Conservation (phyloP, 495 filamentous ascomycete genomes). For the Neurospora tetrasperma region DNA sequence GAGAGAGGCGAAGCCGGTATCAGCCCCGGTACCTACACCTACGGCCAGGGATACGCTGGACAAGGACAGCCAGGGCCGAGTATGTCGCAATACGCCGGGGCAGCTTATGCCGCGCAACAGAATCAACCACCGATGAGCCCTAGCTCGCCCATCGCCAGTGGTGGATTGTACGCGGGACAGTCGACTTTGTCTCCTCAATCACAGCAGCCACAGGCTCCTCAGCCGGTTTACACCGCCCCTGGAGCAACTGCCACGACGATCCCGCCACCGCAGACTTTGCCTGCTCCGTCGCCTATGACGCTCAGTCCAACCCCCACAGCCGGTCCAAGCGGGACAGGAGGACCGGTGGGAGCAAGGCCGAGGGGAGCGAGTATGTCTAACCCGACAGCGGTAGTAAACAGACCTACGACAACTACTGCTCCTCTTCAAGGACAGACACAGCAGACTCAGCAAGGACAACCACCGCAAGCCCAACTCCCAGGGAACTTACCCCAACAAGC, state of each 20-base stretch:
- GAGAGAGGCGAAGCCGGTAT: constrained; percentile 19
- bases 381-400: not conserved
- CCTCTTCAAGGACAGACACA: not conserved
- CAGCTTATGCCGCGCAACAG: constrained; percentile 11
- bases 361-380: constrained; percentile 17
- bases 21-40: not conserved
- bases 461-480: not conserved
- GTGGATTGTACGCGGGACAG: not conserved
- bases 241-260: constrained; percentile 1
- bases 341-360: constrained; percentile 12
- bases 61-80: constrained; percentile 5
- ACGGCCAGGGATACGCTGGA: not conserved
- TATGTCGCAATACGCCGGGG: constrained; percentile 13
- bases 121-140: not conserved
- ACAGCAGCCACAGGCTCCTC: not conserved
- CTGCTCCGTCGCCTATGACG: not conserved
- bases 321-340: constrained; percentile 2
- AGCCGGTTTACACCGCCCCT: not conserved
- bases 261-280: not conserved
- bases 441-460: not conserved
- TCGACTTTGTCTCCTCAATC: constrained; percentile 4
- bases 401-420: not conserved
- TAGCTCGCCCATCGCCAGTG: not conserved
- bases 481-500: not conserved
- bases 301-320: not conserved